Percentiles rank a stretch among this genome's conserved stretches.
Evolutionary conservation across 2,329 filamentous ascomycete genomes (phyloP).

Genomic region (Neophaeococcomyces aloes): DNA sequence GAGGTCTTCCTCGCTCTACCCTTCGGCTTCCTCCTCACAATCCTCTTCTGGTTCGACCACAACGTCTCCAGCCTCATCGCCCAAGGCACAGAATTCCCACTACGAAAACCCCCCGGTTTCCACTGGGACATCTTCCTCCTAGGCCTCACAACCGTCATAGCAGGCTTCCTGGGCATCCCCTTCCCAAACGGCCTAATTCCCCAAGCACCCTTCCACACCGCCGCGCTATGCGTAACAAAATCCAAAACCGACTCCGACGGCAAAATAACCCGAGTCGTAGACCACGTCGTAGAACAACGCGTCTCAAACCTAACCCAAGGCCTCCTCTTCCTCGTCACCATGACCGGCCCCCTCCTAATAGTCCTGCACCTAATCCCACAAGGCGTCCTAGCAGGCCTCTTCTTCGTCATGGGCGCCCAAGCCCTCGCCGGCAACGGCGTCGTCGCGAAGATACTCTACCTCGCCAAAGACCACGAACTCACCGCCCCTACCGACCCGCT

Average conservation of each 20-base stretch:
- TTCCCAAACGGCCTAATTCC: slow-evolving; percentile 51
- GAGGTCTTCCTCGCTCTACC: slow-evolving; percentile 46
- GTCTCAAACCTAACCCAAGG: slow-evolving; percentile 47
- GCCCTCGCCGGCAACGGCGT: slow-evolving; percentile 46
- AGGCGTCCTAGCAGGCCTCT: slow-evolving; percentile 45
- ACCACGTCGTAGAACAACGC: slow-evolving; percentile 46
- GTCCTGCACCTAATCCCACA: slow-evolving; percentile 46
- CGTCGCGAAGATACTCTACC: slow-evolving; percentile 40
- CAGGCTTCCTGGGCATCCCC: slow-evolving; percentile 46
- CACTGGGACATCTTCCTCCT: slow-evolving; percentile 52
- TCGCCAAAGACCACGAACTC: slow-evolving; percentile 38
- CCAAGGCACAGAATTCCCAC: slow-evolving; percentile 45
- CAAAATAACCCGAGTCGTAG: slow-evolving; percentile 35
- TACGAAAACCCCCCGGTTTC: slow-evolving; percentile 50
- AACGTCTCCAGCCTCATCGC: slow-evolving; percentile 38
- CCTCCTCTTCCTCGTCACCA: slow-evolving; percentile 44
- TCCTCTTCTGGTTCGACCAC: slow-evolving; percentile 49
- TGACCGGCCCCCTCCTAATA: slow-evolving; percentile 45
- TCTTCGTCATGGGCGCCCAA: slow-evolving; percentile 47
- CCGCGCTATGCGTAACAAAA: slow-evolving; percentile 37
- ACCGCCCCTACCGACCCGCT: slow-evolving; percentile 40
- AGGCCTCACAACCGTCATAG: slow-evolving; percentile 45
- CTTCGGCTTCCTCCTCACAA: slow-evolving; percentile 43
- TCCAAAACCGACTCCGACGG: slow-evolving; percentile 31
- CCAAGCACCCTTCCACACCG: slow-evolving; percentile 49